Evolutionary conservation across 257 asterid genomes (phyloP), one percentile per base, ranked within the genome.

Genomic region (Coffea eugenioides): DNA sequence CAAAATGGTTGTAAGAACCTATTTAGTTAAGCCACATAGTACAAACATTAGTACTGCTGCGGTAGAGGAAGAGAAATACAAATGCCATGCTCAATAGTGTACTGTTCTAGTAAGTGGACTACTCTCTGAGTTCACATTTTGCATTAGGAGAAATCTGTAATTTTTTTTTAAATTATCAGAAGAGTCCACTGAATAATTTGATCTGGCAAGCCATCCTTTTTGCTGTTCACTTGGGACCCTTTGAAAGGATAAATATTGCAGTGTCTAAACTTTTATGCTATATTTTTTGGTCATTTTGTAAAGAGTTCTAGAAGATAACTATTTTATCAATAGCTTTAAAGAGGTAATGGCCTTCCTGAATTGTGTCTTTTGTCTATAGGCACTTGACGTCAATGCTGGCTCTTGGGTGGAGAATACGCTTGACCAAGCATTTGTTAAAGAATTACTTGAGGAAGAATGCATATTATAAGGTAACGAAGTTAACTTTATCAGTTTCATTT

Each of bases 341-440:
- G n/a, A 23, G 31, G 36, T 5, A 70, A 21, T 12, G 6, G 2
- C 74, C 23, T 69, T 43, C 65, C 9, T 18, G 16, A 25, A 43
- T 43, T 45, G 8, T 39, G 49, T 78, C 49, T 18, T 43, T 41
- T 76, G 21, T 71, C 48, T 70, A 45, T 88, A 96, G 99, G 91
- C 90, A 94, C 88, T 92, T 96, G 87, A 96, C 97, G 39, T 73
- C 92, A 61, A 83, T 87, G 89, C 95, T 96, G 84, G 99, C 99
- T 45, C 97, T 96, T 86, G 99, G 97, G 85, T 96, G 99, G 99
- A 94, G 98, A 80, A 96, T 94, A 85, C 96, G 99, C 75, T 86
- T 96, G 81, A 94, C 99, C 81, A 90, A 90, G 86, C 97, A 96
- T 89, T 85, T 96, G 64, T 90, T 94, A 66, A 91, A 84, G 82